Evolutionary conservation across 2,329 filamentous ascomycete species (phyloP).

Genomic region (Penicillium sp.): DNA sequence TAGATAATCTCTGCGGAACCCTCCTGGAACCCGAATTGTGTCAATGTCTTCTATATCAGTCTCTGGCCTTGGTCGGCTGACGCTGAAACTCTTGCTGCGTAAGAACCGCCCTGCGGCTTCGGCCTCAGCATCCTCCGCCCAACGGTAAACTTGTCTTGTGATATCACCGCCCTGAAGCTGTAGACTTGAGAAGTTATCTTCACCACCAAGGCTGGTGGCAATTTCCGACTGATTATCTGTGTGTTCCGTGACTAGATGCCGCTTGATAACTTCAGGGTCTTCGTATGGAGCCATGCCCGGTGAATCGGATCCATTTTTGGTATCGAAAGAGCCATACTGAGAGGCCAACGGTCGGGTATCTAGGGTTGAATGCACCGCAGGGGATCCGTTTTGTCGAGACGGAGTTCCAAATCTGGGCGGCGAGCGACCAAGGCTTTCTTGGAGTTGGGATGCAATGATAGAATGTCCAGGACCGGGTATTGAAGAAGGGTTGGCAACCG

Average conservation of each 20-base stretch:
- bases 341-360: constrained; percentile 57
- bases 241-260: constrained; percentile 67
- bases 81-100: constrained; percentile 84
- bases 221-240: constrained; percentile 33
- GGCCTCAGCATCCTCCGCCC: constrained; percentile 83
- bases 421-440: constrained; percentile 63
- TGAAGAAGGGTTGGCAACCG: constrained; percentile 57
- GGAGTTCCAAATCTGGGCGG: constrained; percentile 45
- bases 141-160: constrained; percentile 91
- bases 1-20: constrained; percentile 87
- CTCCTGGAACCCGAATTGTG: constrained; percentile 87
- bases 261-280: constrained; percentile 85
- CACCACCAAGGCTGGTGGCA: constrained; percentile 46
- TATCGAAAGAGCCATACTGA: constrained; percentile 84
- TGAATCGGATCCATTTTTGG: constrained; percentile 41
- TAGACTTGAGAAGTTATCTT: constrained; percentile 90
- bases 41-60: constrained; percentile 80
- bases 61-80: constrained; percentile 73
- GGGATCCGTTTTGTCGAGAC: constrained; percentile 57
- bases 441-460: constrained; percentile 82
- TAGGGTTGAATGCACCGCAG: constrained; percentile 49
- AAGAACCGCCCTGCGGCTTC: constrained; percentile 58
- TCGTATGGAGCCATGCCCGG: constrained; percentile 62
- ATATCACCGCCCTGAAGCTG: constrained; percentile 91
- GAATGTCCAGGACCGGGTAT: constrained; percentile 77